phyloP scores from a whole-genome alignment of 305 asterid species.

The Fraxinus velutina region DNA sequence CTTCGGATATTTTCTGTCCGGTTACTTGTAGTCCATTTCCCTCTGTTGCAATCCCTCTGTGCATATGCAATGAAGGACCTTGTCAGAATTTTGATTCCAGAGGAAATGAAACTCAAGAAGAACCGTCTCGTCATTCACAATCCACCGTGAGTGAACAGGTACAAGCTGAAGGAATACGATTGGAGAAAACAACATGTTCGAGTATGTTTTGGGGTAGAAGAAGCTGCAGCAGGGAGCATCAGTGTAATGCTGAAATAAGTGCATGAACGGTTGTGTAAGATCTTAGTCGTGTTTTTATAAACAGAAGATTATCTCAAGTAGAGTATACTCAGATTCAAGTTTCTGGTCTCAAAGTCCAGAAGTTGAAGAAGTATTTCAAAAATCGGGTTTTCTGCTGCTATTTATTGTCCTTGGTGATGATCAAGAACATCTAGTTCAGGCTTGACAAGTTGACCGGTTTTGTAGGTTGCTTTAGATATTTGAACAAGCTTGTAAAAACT shows the following conservation, averaged over 20 bases:
- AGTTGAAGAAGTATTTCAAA: not conserved
- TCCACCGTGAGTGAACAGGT: conserved; percentile 44
- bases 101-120: conserved; percentile 37
- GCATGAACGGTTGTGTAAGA: conserved; percentile 31
- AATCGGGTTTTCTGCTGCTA: not conserved
- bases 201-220: conserved; percentile 83
- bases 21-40: conserved; percentile 86
- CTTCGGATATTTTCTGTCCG: conserved; percentile 64
- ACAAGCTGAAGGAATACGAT: conserved; percentile 48
- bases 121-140: conserved; percentile 45
- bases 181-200: conserved; percentile 65
- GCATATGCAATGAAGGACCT: conserved; percentile 70
- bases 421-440: conserved; percentile 2
- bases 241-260: conserved; percentile 77
- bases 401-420: not conserved
- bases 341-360: not conserved
- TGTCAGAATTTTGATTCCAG: conserved; percentile 58
- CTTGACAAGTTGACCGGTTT: conserved; percentile 4
- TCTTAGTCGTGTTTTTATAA: not conserved
- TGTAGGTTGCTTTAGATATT: conserved; percentile 14
- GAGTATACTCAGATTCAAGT: not conserved
- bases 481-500: conserved; percentile 39
- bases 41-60: conserved; percentile 65
- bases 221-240: conserved; percentile 84
- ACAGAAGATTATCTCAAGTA: conserved; percentile 1